Evolutionary conservation across 208 protist species (phyloP).

Genomic region (Leishmania tarentolae): DNA sequence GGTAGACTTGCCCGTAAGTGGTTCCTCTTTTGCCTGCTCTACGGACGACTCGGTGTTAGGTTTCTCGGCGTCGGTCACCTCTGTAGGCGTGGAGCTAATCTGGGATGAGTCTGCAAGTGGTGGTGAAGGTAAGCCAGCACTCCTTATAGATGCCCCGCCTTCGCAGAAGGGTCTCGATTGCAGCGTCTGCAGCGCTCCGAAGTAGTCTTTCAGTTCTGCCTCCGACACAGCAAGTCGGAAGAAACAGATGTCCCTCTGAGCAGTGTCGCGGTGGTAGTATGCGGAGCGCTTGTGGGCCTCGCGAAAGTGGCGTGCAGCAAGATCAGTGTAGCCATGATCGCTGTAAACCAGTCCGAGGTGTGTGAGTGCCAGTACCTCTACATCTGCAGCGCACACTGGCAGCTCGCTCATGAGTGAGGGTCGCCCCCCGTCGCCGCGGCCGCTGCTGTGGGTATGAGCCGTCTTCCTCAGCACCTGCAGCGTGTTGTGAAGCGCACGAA

Average conservation of each 20-base stretch:
- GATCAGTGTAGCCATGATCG: conserved; percentile 70
- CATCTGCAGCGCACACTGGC: conserved; percentile 31
- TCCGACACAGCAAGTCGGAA: conserved; percentile 36
- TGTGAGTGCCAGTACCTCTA: conserved; percentile 60
- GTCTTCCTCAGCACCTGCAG: conserved; percentile 9
- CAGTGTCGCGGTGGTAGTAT: conserved; percentile 22
- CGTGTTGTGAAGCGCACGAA: conserved; percentile 8
- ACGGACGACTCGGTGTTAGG: not conserved
- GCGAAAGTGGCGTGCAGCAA: conserved; percentile 74
- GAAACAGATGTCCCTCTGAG: conserved; percentile 25
- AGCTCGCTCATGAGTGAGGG: not conserved
- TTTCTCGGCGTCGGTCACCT: not conserved
- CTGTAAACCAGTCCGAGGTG: conserved; percentile 76
- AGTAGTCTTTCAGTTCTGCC: conserved; percentile 21
- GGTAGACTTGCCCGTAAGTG: not conserved
- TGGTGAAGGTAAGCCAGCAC: not conserved
- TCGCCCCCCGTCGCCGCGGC: conserved; percentile 19
- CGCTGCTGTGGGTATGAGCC: not conserved
- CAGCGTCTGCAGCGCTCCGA: conserved; percentile 31
- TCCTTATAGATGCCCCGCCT: not conserved
- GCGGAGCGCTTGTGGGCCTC: conserved; percentile 10
- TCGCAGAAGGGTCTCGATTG: not conserved
- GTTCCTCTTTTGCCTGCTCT: not conserved
- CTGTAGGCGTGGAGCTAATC: not conserved
- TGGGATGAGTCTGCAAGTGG: not conserved